Evolutionary conservation across 139 green algal genomes (phyloP).

Genomic region (Micractinium conductrix): DNA sequence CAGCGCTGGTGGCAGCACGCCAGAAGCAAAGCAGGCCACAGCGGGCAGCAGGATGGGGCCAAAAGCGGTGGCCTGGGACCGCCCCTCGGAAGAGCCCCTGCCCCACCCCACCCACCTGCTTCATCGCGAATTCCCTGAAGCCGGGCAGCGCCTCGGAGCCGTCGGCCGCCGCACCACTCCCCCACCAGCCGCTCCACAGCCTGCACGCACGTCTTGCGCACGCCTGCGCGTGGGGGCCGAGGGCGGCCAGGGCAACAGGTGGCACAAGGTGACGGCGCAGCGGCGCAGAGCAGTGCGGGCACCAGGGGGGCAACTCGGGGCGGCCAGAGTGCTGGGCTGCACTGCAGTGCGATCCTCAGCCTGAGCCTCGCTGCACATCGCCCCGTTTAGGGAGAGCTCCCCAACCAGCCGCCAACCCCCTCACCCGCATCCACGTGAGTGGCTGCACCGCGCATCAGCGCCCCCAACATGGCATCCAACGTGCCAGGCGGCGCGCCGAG

Average conservation of each 20-base stretch:
- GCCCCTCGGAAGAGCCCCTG: background rate
- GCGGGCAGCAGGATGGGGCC: background rate
- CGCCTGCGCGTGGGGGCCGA: background rate
- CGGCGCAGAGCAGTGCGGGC: background rate
- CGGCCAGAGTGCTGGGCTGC: no score
- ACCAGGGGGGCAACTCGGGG: no score
- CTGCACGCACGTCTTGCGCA: conserved; percentile 50
- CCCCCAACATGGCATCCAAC: conserved; percentile 58
- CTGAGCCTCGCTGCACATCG: no score
- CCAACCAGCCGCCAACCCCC: background rate
- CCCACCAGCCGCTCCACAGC: conserved; percentile 55
- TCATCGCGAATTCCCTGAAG: conserved; percentile 65
- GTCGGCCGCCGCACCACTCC: conserved; percentile 56
- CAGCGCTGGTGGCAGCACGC: background rate
- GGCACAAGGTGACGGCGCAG: no score
- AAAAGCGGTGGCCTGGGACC: background rate
- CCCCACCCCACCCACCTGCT: conserved; percentile 46
- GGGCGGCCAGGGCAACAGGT: background rate
- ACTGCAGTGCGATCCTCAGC: no score
- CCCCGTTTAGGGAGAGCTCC: no score
- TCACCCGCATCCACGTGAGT: conserved; percentile 63
- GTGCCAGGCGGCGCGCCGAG: conserved; percentile 11
- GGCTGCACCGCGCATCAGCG: conserved; percentile 59
- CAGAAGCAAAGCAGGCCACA: background rate
- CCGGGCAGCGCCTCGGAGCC: conserved; percentile 49